These are phyloP conservation scores for Bretschneidera sinensis DNA, from an alignment of 345 rosid species.

Conservation along the genomic window DNA sequence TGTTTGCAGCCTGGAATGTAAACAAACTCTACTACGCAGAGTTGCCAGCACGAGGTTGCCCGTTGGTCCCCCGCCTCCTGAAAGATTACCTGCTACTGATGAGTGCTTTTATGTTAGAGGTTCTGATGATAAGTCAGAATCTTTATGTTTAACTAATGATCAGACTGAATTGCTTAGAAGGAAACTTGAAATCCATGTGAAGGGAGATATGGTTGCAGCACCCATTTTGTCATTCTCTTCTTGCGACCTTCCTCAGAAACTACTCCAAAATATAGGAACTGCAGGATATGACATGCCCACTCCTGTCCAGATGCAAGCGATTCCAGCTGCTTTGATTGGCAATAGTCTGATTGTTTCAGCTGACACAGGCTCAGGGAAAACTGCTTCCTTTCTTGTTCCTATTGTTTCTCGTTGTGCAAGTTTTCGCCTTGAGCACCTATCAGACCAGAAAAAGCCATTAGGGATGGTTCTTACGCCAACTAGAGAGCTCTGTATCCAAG, in stretches of 20 bases:
- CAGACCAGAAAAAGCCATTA: constrained; percentile 40
- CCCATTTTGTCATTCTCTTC: constrained; percentile 65
- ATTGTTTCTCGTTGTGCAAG: constrained; percentile 55
- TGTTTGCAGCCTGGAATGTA: constrained; percentile 88
- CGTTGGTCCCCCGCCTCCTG: constrained; percentile 18
- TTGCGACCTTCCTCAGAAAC: constrained; percentile 53
- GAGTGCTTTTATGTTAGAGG: constrained; percentile 78
- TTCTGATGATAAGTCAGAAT: constrained; percentile 21
- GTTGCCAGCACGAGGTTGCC: constrained; percentile 17
- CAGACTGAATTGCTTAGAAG: constrained; percentile 53
- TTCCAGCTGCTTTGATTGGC: constrained; percentile 68
- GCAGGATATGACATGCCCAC: constrained; percentile 76
- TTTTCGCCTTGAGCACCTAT: constrained; percentile 26
- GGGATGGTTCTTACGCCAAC: constrained; percentile 81
- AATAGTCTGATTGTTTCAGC: constrained; percentile 79
- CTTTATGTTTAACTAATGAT: constrained; percentile 24
- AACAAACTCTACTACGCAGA: constrained; percentile 40
- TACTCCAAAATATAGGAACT: constrained; percentile 63
- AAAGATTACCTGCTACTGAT: constrained; percentile 52
- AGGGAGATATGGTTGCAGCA: constrained; percentile 48
- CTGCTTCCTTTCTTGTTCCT: constrained; percentile 83
- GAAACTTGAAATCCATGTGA: constrained; percentile 65
- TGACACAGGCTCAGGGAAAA: constrained; percentile 84
- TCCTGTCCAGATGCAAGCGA: constrained; percentile 87
- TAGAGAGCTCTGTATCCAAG: constrained; percentile 85